Evolutionary conservation across 2,329 filamentous ascomycete genomes (phyloP), one percentile per base, ranked within the genome.

Genomic region (Aspergillus ustus): DNA sequence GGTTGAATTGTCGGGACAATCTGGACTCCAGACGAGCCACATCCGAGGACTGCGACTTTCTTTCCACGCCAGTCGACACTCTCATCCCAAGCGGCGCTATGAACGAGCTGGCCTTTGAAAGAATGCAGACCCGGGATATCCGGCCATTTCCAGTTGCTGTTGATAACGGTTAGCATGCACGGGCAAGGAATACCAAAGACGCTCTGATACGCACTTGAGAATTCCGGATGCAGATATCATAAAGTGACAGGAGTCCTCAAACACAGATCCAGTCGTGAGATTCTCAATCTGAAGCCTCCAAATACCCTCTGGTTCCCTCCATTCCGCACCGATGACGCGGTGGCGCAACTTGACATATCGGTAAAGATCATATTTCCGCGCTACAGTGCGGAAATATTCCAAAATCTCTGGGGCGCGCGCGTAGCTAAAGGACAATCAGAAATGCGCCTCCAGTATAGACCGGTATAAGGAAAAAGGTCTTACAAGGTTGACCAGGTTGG

Each of bases 81-180:
- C 17, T 51, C 20, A 8, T 29, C 29, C 54, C 29, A 55, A 49
- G 20, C 34, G 9, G 72, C 73, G 22, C 68, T 70, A 57, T 76
- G 75, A 43, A 72, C 61, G n/a, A 78, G 62, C 15, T 68, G 60
- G 7, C 78, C 77, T 58, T 72, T 60, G 64, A 78, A 80, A 1
- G 66, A 64, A 17, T 75, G 52, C 5, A 78, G 60, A 3, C 77
- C 77, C 4, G 64, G 62, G 28, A 79, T 77, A 2, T 66, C 60
- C 1, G 78, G 77, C 77, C 75, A 78, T 61, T 73, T 72, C 70
- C 71, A 68, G 3, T 67, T 63, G 54, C 57, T 71, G 29, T 6
- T 40, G 25, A 22, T 15, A 37, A 25, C 22, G 3, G 19, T 50
- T 28, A 50, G 19, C 19, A 20, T 3, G 20, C 6, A 28, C 8